Evolutionary conservation across 345 rosid genomes (phyloP).

Genomic region (Lumnitzera racemosa): DNA sequence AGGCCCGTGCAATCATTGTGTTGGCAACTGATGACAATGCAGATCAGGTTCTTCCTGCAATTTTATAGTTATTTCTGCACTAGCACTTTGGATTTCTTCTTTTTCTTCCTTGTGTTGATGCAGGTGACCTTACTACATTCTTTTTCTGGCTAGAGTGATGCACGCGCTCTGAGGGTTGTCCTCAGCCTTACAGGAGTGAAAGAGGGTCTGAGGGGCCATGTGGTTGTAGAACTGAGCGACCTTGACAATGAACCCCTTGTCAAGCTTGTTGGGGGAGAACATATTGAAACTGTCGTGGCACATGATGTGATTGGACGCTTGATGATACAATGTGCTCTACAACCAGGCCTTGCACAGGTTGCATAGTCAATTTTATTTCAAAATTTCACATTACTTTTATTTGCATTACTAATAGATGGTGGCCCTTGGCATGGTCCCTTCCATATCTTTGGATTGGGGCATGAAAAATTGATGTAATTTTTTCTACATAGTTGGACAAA

Average conservation of each 20-base stretch:
- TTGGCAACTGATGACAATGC: conserved; percentile 90
- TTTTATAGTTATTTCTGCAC: not conserved
- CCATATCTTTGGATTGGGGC: too few relatives aligned
- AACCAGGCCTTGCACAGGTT: conserved; percentile 97
- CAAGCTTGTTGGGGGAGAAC: conserved; percentile 94
- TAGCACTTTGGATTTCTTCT: too few relatives aligned
- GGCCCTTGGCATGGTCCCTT: too few relatives aligned
- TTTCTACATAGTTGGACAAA: too few relatives aligned
- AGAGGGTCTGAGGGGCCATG: conserved; percentile 84
- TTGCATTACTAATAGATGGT: not conserved
- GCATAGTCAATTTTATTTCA: conserved; percentile 7
- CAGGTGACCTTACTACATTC: conserved; percentile 8
- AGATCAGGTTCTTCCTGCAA: conserved; percentile 58
- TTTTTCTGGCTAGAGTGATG: conserved; percentile 60
- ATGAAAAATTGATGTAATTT: too few relatives aligned
- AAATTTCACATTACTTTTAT: not conserved
- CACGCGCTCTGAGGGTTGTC: conserved; percentile 85
- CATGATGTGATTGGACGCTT: conserved; percentile 96
- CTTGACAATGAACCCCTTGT: conserved; percentile 90
- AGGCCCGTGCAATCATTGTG: conserved; percentile 80
- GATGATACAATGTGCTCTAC: conserved; percentile 93
- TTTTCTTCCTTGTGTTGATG: not conserved
- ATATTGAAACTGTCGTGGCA: conserved; percentile 85
- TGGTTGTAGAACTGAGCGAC: conserved; percentile 95
- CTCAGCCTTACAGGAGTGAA: conserved; percentile 85